Evolutionary conservation across 345 rosid genomes (phyloP).

Genomic region (Eutrema heterophyllum): DNA sequence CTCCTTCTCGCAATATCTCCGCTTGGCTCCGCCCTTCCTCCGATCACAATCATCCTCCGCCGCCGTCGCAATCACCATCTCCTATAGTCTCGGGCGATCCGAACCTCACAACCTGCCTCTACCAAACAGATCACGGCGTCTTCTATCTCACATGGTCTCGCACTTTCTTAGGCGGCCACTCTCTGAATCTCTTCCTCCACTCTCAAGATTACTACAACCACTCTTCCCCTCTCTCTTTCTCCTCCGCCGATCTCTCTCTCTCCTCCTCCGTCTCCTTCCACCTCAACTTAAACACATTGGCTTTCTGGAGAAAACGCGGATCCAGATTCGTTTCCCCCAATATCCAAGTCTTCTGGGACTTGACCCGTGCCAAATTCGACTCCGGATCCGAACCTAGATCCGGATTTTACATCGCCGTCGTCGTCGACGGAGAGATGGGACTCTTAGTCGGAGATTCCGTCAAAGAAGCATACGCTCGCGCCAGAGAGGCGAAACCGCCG

Average conservation of each 20-base stretch:
- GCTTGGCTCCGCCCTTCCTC: conserved; percentile 29
- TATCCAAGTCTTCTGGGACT: conserved; percentile 71
- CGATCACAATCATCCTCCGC: conserved; percentile 18
- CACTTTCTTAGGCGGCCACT: conserved; percentile 74
- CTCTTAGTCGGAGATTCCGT: conserved; percentile 73
- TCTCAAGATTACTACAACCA: conserved; percentile 38
- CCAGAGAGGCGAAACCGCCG: conserved; percentile 36
- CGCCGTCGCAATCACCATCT: conserved; percentile 33
- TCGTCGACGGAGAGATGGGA: conserved; percentile 58
- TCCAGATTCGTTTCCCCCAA: conserved; percentile 43
- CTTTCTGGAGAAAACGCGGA: conserved; percentile 83
- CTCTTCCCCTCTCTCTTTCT: conserved; percentile 37
- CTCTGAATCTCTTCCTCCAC: conserved; percentile 70
- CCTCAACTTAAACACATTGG: conserved; percentile 58
- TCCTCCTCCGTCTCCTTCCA: conserved; percentile 57
- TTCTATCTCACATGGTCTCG: conserved; percentile 89
- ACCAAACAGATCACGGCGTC: conserved; percentile 70
- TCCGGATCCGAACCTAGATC: conserved; percentile 80
- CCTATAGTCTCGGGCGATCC: conserved; percentile 48
- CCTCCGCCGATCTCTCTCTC: conserved; percentile 39
- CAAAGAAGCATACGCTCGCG: conserved; percentile 54
- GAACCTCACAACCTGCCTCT: conserved; percentile 66
- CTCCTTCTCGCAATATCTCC: conserved; percentile 29
- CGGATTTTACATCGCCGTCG: conserved; percentile 73
- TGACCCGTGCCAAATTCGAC: conserved; percentile 69